Percentiles rank a stretch among this genome's conserved stretches.
Conservation (phyloP, 352 stramenopile genomes). For the Halophytophthora polymorphica region DNA sequence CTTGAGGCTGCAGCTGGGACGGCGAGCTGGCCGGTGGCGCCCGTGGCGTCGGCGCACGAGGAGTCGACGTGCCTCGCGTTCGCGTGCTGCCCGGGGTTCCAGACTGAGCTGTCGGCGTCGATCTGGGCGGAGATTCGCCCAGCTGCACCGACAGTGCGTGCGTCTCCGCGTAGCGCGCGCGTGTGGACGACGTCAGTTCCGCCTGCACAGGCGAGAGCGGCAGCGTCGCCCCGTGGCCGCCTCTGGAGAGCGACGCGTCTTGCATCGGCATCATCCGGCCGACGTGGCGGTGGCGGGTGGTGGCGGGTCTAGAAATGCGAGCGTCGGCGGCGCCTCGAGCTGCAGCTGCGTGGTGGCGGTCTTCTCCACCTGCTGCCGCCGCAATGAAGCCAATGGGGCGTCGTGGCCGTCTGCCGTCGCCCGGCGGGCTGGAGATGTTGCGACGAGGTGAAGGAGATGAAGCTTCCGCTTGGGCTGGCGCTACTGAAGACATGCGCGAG, state of each 20-base stretch:
- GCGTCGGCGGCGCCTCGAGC: no score
- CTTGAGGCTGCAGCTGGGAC: conserved; percentile 6
- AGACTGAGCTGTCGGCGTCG: not conserved
- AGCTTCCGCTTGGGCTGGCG: no score
- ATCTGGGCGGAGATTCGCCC: not conserved
- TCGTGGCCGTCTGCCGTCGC: no score
- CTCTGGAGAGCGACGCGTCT: not conserved
- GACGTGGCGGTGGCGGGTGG: no score
- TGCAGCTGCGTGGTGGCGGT: no score
- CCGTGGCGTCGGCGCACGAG: not conserved
- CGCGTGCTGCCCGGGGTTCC: not conserved
- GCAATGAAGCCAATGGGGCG: no score
- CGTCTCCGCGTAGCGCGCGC: not conserved
- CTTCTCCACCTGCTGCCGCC: no score
- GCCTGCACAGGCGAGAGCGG: not conserved
- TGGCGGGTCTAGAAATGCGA: no score
- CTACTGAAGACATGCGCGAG: no score
- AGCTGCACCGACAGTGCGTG: not conserved
- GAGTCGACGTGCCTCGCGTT: not conserved
- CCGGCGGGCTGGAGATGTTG: no score
- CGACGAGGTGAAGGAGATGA: no score
- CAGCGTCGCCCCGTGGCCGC: not conserved
- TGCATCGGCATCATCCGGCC: not conserved
- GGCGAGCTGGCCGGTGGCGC: conserved; percentile 1
- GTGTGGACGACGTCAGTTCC: not conserved